These are phyloP conservation scores for Arthrobotrys sphaeroides DNA, from an alignment of 2,329 filamentous ascomycete genomes.

Conservation along the genomic window DNA sequence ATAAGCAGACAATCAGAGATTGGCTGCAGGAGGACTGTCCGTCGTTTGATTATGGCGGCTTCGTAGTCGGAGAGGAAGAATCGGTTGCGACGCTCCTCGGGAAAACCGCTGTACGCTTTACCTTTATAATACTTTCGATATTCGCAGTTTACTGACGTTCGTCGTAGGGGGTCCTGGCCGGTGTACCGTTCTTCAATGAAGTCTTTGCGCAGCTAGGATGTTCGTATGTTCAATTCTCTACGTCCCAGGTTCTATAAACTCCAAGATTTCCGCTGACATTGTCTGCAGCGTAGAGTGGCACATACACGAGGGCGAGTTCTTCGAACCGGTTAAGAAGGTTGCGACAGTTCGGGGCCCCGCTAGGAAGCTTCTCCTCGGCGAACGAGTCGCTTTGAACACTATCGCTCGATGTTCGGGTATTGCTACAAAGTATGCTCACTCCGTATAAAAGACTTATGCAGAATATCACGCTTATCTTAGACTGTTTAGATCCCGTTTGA, in stretches of 20 bases:
- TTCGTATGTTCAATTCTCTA: conserved; percentile 64
- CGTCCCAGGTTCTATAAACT: background rate
- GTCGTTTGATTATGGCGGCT: conserved; percentile 95
- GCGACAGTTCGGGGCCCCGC: conserved; percentile 88
- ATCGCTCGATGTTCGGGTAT: conserved; percentile 91
- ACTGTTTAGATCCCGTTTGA: conserved; percentile 63
- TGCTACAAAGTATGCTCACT: conserved; percentile 69
- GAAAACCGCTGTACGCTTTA: conserved; percentile 67
- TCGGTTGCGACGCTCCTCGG: conserved; percentile 74
- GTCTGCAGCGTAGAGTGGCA: conserved; percentile 80
- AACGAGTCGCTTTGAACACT: conserved; percentile 90
- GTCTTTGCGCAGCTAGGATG: conserved; percentile 90
- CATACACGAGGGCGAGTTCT: conserved; percentile 75
- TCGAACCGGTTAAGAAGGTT: conserved; percentile 72
- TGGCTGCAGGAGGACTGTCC: conserved; percentile 98
- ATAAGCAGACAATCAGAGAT: conserved; percentile 78
- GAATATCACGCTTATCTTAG: background rate
- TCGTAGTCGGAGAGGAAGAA: conserved; percentile 81
- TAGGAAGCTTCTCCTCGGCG: conserved; percentile 84
- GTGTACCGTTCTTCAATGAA: conserved; percentile 93
- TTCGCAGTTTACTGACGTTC: background rate
- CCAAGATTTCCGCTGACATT: conserved; percentile 2
- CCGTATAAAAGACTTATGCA: background rate
- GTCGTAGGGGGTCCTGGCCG: conserved; percentile 78
- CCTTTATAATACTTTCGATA: background rate